Percentiles rank a stretch among this genome's conserved stretches.
Evolutionary conservation across 2,329 filamentous ascomycete species (phyloP).

Genomic region (Aspergillus sp.): DNA sequence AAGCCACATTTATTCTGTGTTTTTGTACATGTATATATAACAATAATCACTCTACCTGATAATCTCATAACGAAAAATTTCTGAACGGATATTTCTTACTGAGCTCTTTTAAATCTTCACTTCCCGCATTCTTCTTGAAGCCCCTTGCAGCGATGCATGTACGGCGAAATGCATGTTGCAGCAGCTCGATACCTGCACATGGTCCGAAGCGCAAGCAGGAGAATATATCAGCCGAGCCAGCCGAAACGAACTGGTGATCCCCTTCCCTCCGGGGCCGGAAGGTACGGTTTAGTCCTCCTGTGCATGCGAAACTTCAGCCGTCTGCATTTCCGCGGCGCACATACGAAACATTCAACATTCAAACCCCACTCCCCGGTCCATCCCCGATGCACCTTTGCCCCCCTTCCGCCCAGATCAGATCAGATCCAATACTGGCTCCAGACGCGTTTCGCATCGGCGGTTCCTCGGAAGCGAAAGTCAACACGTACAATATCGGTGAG

Average conservation of each 20-base stretch:
- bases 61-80: not conserved
- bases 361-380: not conserved
- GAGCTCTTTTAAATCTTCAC: too few species aligned
- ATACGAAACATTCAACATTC: not conserved
- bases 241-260: not conserved
- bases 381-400: not conserved
- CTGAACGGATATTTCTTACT: too few species aligned
- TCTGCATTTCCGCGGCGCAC: not conserved
- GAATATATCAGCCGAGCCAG: not conserved
- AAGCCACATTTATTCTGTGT: conserved; percentile 13
- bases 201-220: not conserved
- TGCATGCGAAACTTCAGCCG: not conserved
- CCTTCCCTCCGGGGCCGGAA: not conserved
- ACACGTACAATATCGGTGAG: conserved; percentile 77
- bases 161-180: not conserved
- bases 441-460: conserved; percentile 63
- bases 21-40: conserved; percentile 17
- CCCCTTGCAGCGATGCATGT: not conserved
- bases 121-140: not conserved
- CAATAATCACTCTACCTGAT: conserved; percentile 12
- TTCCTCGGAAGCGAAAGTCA: conserved; percentile 73
- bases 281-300: not conserved
- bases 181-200: not conserved
- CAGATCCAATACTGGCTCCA: conserved; percentile 80
- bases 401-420: conserved; percentile 37